Evolutionary conservation across 305 asterid genomes (phyloP), one percentile per base, ranked within the genome.

Genomic region (Solanum chacoense): DNA sequence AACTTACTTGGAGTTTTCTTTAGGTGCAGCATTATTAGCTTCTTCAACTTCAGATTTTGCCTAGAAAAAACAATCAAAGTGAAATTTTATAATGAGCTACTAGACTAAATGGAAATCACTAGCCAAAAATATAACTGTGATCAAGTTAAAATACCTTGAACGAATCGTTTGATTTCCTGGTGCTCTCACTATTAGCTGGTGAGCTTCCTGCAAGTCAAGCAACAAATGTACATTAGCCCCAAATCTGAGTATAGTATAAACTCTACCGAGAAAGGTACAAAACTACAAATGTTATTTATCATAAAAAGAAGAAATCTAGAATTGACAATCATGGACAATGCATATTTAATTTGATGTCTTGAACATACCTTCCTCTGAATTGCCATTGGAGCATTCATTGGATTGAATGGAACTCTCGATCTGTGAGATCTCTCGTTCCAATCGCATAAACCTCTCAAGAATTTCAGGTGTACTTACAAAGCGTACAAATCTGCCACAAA

Each of bases 401-500:
- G 93, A 90, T 90, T 95, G 97, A 83, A 91, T 88, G 37, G 98
- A 94, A 87, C 91, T 92, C 89, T 94, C 97, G 91, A 96, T 96
- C 93, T 96, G 98, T 90, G 91, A 88, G 90, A 96, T 94, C 90
- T 96, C 98, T 40, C 88, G 90, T 88, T 96, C 98, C 88, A 94
- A 90, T 67, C 93, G 92, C 87, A 93, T 84, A 88, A 95, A 92
- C 91, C 98, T 93, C 94, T 96, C 98, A 42, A 96, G 97, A 91
- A 96, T 93, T 90, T 96, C 98, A 13, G 98, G 98, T 4, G 97
- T 94, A 92, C 97, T 96, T 45, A 96, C 94, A 86, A 96, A 96
- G 42, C 98, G 95, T 34, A 96, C 97, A 90, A 95, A 94, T 91
- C 98, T 96, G 95, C 91, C 90, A 90, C 32, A 2, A 84, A 84